A percentile compares a stretch with the other conserved stretches of the same genome.
These are phyloP conservation scores for Boletus tylopilopsis DNA, from an alignment of 768 basidiomycete species.

Conservation along the genomic window DNA sequence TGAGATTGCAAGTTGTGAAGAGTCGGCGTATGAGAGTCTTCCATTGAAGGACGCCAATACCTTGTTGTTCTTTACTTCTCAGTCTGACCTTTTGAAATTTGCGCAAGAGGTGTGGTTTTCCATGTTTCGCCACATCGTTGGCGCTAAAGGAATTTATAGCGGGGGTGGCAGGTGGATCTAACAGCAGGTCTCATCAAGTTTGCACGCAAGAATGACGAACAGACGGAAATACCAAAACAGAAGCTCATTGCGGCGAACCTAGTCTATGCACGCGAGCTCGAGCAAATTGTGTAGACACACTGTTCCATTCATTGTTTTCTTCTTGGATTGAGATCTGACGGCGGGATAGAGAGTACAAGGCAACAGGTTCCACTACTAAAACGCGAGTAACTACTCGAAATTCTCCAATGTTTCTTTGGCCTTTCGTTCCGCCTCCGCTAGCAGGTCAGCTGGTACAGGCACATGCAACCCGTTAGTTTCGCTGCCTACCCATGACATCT, in stretches of 20 bases:
- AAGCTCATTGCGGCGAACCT: constrained; percentile 76
- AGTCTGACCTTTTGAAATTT: constrained; percentile 78
- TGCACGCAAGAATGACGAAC: constrained; percentile 75
- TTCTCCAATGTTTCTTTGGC: constrained; percentile 84
- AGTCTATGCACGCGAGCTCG: constrained; percentile 80
- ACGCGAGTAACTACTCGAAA: constrained; percentile 40
- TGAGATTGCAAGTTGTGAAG: constrained; percentile 97
- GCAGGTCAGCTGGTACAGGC: constrained; percentile 80
- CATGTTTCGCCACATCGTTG: neutral
- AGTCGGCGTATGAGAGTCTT: constrained; percentile 87
- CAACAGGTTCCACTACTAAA: constrained; percentile 19
- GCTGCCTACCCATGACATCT: constrained; percentile 93
- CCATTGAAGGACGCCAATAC: constrained; percentile 88
- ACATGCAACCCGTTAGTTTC: constrained; percentile 79
- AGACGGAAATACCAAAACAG: constrained; percentile 81
- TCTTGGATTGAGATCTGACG: neutral
- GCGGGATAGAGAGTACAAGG: constrained; percentile 12
- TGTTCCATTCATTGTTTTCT: neutral
- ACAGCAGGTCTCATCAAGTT: constrained; percentile 69
- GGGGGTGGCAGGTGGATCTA: constrained; percentile 82
- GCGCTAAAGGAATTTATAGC: constrained; percentile 39
- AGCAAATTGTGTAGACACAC: constrained; percentile 77
- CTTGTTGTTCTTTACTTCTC: constrained; percentile 85
- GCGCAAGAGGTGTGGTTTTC: constrained; percentile 60
- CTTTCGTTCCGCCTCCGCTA: constrained; percentile 79